Evolutionary conservation across 495 filamentous ascomycete species (phyloP), one percentile per base, ranked within the genome.

Genomic region (Penicillium atrosanguineum): DNA sequence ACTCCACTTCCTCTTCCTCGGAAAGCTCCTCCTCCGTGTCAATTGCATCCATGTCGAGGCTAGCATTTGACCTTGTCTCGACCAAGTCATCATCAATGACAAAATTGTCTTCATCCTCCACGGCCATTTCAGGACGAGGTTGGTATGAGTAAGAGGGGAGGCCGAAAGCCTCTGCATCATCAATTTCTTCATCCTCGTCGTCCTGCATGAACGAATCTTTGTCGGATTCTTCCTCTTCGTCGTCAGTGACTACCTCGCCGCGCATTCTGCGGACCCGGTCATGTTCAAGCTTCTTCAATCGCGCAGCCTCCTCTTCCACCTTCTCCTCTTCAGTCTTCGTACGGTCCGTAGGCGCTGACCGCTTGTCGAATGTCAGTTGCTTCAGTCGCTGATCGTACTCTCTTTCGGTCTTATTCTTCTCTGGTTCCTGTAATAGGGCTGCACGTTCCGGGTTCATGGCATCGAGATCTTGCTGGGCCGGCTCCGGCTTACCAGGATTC

Each of bases 71-170:
- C 34, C 73, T 65, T 29, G 68, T 73, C 37, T 78, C 80, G 47
- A 96, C 79, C 1, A 96, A 79, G 46, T 96, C 86, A 50, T 94
- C 89, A 52, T 96, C 93, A 49, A 96, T 86, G 8, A 90, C 50
- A 58, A 97, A 97, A 53, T 96, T 89, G 63, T 96, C 92, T 64
- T 97, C 92, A 57, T 96, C 92, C 55, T 95, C 90, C 28, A 91
- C 84, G 25, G 64, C 78, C 5, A 80, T 61, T 16, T 73, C 64
- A 41, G 72, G 59, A 21, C 70, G 64, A 50, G 71, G 53, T 48
- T 62, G 67, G 8, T 62, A 55, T 44, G 70, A 52, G 52, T 52
- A 46, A 6, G 56, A 47, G 49, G 69, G 48, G 39, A 87, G 70
- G 3, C 84, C 84, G 60, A 87, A 87, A 40, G 66, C 64, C 48